Conservation (phyloP, 164 flowering plant species). For the Sextonia rubra region DNA sequence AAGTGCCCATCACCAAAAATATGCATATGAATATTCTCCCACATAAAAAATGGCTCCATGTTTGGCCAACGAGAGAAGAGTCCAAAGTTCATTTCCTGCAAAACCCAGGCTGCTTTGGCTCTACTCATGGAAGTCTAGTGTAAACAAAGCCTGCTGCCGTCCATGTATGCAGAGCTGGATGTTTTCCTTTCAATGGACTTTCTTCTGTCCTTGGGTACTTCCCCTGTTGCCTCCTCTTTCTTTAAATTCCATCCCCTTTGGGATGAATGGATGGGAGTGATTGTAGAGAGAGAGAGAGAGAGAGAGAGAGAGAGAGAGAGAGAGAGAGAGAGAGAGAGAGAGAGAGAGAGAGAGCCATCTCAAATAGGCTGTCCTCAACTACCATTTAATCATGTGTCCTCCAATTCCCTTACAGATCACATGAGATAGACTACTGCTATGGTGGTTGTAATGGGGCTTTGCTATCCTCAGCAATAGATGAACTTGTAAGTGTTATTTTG, state of each 20-base stretch:
- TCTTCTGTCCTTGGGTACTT: slow-evolving; percentile 13
- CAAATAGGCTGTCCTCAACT: neutral
- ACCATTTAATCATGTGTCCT: neutral
- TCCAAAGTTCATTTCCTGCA: slow-evolving; percentile 13
- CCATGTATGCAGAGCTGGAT: slow-evolving; percentile 9
- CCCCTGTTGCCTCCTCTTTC: neutral
- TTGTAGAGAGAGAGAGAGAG: neutral
- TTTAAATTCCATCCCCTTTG: neutral
- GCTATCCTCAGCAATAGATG: neutral
- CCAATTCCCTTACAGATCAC: too few relatives aligned
- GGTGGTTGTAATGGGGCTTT: too few relatives aligned
- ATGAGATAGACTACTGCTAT: too few relatives aligned
- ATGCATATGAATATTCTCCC: too few relatives aligned
- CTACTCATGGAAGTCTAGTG: slow-evolving; percentile 5
- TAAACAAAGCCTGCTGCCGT: slow-evolving; percentile 14
- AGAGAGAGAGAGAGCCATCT: neutral
- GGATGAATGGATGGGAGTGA: neutral
- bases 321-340: slow-evolving; percentile 1
- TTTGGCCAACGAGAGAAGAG: slow-evolving; percentile 8
- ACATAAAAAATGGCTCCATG: slow-evolving; percentile 1
- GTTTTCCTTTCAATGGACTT: slow-evolving; percentile 9
- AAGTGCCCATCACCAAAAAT: too few relatives aligned
- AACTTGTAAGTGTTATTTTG: neutral
- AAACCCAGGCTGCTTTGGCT: slow-evolving; percentile 26
- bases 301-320: neutral